Percentiles rank a stretch among this genome's conserved stretches.
Conservation (phyloP, 306 rosid genomes). For the Betula pendula region DNA sequence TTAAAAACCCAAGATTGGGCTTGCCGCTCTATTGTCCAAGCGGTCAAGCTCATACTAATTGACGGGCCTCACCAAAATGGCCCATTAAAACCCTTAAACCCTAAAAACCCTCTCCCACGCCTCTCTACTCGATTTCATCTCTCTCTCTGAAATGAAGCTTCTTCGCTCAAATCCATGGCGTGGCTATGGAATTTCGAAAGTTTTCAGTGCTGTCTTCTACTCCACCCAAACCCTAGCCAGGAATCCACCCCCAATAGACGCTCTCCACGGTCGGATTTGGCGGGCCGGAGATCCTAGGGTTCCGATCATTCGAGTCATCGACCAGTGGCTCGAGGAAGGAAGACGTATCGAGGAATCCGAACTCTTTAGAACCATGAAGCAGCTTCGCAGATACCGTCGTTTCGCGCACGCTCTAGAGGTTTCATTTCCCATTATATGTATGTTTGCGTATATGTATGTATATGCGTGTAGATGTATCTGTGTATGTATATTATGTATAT, state of each 20-base stretch:
- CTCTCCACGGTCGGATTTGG: conserved; percentile 40
- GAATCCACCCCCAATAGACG: conserved; percentile 19
- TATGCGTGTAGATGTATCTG: not conserved
- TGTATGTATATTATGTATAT: too few species aligned
- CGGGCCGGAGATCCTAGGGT: conserved; percentile 37
- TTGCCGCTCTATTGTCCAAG: too few species aligned
- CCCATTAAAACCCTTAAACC: too few species aligned
- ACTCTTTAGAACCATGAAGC: conserved; percentile 33
- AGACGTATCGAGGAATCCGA: conserved; percentile 27
- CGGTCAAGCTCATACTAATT: too few species aligned
- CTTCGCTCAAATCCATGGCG: not conserved
- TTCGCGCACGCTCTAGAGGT: conserved; percentile 75
- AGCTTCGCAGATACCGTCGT: conserved; percentile 50
- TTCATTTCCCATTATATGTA: not conserved
- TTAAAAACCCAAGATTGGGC: too few species aligned
- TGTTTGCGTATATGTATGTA: not conserved
- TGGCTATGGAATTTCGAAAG: not conserved
- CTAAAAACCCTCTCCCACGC: too few species aligned
- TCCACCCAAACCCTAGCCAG: conserved; percentile 14
- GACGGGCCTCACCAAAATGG: too few species aligned
- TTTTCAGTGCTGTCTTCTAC: conserved; percentile 16
- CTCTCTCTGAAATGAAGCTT: not conserved
- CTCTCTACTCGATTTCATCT: too few species aligned
- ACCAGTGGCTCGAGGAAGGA: conserved; percentile 65
- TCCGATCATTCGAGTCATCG: conserved; percentile 45